Conservation (phyloP, 352 stramenopile genomes). For the Pilasporangium apinafurcum region DNA sequence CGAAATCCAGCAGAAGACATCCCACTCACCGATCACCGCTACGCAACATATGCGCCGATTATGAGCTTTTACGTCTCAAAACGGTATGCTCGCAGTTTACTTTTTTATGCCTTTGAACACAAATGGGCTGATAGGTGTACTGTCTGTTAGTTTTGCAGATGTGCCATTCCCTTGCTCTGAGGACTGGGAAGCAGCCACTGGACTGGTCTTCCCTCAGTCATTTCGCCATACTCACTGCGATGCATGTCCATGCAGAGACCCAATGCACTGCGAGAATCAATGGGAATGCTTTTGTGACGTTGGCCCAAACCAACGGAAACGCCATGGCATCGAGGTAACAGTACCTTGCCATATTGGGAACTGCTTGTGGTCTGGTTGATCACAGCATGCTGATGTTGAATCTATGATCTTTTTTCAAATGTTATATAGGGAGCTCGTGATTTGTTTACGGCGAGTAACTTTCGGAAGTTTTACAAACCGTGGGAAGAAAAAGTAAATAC, state of each 20-base stretch:
- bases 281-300: slow-evolving; percentile 78
- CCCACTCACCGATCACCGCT: slow-evolving; percentile 85
- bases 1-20: slow-evolving; percentile 91
- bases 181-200: slow-evolving; percentile 92
- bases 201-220: slow-evolving; percentile 87
- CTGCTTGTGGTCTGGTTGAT: too few relatives aligned
- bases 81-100: slow-evolving; percentile 15
- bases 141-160: slow-evolving; percentile 90
- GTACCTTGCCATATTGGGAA: too few relatives aligned
- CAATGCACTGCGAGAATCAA: slow-evolving; percentile 64
- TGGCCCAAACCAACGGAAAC: slow-evolving; percentile 48
- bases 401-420: too few relatives aligned
- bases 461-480: slow-evolving; percentile 93
- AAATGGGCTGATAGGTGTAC: not conserved
- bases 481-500: slow-evolving; percentile 97
- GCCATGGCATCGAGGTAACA: slow-evolving; percentile 65
- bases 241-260: slow-evolving; percentile 55
- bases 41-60: slow-evolving; percentile 94
- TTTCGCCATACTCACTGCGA: slow-evolving; percentile 87
- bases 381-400: not conserved
- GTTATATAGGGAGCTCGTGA: slow-evolving; percentile 50
- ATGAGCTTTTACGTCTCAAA: slow-evolving; percentile 96
- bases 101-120: not conserved
- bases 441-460: slow-evolving; percentile 96
- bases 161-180: slow-evolving; percentile 97